Conservation (phyloP, 345 rosid genomes). For the Nephelium lappaceum region DNA sequence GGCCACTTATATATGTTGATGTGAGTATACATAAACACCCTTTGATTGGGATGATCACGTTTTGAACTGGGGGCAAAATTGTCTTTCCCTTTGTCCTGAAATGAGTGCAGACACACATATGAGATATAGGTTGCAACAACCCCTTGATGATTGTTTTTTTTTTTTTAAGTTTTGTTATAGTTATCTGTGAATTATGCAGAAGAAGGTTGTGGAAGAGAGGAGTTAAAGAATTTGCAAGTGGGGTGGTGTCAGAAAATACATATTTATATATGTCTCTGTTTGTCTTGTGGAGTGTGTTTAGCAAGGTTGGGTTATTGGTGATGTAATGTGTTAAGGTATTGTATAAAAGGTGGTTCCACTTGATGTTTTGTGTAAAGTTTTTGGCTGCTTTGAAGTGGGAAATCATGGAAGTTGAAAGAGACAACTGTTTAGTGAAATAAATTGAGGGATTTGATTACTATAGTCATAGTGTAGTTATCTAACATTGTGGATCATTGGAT, state of each 20-base stretch:
- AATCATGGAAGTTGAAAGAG: background rate
- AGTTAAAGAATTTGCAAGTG: constrained; percentile 17
- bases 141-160: too few relatives aligned
- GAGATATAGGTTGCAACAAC: too few relatives aligned
- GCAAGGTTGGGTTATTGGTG: too few relatives aligned
- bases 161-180: too few relatives aligned
- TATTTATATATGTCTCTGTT: too few relatives aligned
- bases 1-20: background rate
- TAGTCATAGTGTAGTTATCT: too few relatives aligned
- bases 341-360: background rate
- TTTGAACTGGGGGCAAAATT: constrained; percentile 20
- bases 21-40: constrained; percentile 10
- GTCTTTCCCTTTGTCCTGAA: constrained; percentile 12
- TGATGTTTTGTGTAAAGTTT: background rate
- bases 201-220: too few relatives aligned
- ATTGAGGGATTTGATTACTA: too few relatives aligned
- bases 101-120: constrained; percentile 21
- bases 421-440: background rate
- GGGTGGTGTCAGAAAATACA: background rate
- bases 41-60: constrained; percentile 9
- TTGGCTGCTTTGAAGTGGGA: background rate
- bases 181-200: too few relatives aligned
- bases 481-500: too few relatives aligned
- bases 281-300: too few relatives aligned
- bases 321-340: too few relatives aligned